Conservation (phyloP, 2,329 filamentous ascomycete genomes). For the Curvularia spicifera region DNA sequence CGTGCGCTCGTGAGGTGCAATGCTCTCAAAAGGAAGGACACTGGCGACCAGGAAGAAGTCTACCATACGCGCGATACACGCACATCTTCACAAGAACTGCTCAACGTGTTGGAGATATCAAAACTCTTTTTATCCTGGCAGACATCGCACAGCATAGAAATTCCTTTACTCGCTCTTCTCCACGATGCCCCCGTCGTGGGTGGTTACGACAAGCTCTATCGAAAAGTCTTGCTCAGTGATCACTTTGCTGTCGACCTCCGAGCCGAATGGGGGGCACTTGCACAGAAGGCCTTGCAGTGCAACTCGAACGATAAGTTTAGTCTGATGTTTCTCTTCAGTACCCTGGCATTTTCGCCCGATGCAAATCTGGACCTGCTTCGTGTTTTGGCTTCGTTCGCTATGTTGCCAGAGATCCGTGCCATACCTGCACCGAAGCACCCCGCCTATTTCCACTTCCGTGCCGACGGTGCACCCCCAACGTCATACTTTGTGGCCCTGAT, state of each 20-base stretch:
- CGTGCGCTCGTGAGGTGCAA: conserved; percentile 19
- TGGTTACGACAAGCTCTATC: conserved; percentile 48
- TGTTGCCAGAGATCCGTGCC: conserved; percentile 50
- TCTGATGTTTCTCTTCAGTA: conserved; percentile 57
- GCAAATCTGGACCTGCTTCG: conserved; percentile 53
- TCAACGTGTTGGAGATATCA: conserved; percentile 22
- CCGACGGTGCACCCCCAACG: conserved; percentile 38
- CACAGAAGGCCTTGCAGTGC: conserved; percentile 45
- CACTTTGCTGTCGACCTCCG: conserved; percentile 48
- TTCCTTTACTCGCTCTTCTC: conserved; percentile 29
- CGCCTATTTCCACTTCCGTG: conserved; percentile 45
- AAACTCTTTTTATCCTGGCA: conserved; percentile 23
- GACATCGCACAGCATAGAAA: conserved; percentile 5
- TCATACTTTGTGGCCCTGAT: conserved; percentile 16
- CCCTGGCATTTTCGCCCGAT: conserved; percentile 52
- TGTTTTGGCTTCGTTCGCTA: conserved; percentile 55
- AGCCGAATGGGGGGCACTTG: conserved; percentile 55
- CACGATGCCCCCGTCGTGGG: conserved; percentile 48
- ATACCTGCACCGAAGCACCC: conserved; percentile 48
- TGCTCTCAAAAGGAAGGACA: neutral
- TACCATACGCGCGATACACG: conserved; percentile 26
- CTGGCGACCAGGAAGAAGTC: conserved; percentile 2
- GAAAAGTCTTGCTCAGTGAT: conserved; percentile 49
- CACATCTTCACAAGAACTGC: neutral
- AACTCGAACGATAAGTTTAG: conserved; percentile 35